Evolutionary conservation across 1,284 basidiomycete genomes (phyloP).

Genomic region (Exsudoporus floridanus): DNA sequence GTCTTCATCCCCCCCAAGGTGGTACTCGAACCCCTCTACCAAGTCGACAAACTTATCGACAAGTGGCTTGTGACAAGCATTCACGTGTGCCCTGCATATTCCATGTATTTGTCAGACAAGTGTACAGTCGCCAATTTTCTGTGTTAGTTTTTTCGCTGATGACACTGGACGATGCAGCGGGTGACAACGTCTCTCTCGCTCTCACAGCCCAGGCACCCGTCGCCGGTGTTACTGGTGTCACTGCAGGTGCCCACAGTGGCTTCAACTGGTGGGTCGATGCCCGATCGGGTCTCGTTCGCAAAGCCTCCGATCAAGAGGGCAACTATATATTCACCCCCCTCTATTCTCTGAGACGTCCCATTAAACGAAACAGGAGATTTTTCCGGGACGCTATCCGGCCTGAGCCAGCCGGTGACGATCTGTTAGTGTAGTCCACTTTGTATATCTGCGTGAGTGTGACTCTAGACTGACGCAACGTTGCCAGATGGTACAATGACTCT

Average conservation of each 20-base stretch:
- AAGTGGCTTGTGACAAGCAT: conserved; percentile 23
- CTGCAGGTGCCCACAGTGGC: not conserved
- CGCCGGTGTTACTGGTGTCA: not conserved
- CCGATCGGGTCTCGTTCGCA: conserved; percentile 20
- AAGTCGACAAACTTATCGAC: conserved; percentile 17
- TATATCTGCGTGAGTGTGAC: too few relatives aligned
- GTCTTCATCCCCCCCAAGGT: conserved; percentile 18
- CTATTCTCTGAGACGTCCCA: conserved; percentile 20
- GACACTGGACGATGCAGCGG: conserved; percentile 2
- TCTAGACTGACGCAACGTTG: not conserved
- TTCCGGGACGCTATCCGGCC: conserved; percentile 19
- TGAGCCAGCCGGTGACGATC: conserved; percentile 17
- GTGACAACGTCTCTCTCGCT: conserved; percentile 19
- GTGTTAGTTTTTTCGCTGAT: not conserved
- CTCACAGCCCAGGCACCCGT: conserved; percentile 7
- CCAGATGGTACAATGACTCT: conserved; percentile 22
- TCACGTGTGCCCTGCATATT: conserved; percentile 24
- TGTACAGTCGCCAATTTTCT: conserved; percentile 4
- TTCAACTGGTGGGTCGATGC: conserved; percentile 18
- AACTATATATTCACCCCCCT: conserved; percentile 23
- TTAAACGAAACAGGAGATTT: conserved; percentile 15
- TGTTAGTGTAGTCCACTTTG: conserved; percentile 18
- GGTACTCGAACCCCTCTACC: conserved; percentile 21
- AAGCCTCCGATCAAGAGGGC: conserved; percentile 11
- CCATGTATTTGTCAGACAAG: conserved; percentile 32